Evolutionary conservation across 495 filamentous ascomycete species (phyloP), one percentile per base, ranked within the genome.

Genomic region (Penicillium chermesinum): DNA sequence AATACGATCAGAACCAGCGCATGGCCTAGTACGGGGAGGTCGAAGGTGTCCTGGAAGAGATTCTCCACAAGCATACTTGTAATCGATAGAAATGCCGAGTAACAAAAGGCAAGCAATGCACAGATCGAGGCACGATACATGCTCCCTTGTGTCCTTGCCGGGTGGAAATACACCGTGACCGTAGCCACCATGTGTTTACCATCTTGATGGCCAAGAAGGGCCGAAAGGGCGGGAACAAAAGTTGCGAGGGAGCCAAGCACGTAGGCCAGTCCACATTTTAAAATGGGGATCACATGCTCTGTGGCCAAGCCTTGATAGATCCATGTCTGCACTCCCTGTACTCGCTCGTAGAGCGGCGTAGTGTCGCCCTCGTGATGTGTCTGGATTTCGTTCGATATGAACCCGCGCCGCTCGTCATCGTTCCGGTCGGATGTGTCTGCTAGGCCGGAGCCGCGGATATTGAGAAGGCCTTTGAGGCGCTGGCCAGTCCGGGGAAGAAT

Each of bases 171-270:
- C 8, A 96, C 91, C 15, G 87, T 89, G 40, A 95, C 80, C 2
- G 90, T 94, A 39, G 89, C 88, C 33, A 95, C 91, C 71, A 97
- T 84, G 67, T 97, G 93, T 64, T 98, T 98, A 17, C 91, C 89
- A 73, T 97, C 91, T 59, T 91, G 86, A 50, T 83, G 77, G 4
- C 93, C 93, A 30, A 98, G 71, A 46, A 86, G 72, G 2, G 72
- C 69, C 3, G 89, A 81, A 40, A 96, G 74, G 3, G 80, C 76
- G 4, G 82, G 80, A 52, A 88, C 82, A 55, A 91, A 96, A 1
- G 93, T 97, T 12, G 83, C 89, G 62, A 95, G 69, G 46, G 89
- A 95, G 8, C 87, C 93, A 15, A 97, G 62, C 5, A 95, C 70
- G 69, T 97, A 98, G 7, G 91, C 93, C 42, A 98, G 67, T 40